Evolutionary conservation across 768 basidiomycete genomes (phyloP), one percentile per base, ranked within the genome.

Genomic region (Psilocybe cyanescens): DNA sequence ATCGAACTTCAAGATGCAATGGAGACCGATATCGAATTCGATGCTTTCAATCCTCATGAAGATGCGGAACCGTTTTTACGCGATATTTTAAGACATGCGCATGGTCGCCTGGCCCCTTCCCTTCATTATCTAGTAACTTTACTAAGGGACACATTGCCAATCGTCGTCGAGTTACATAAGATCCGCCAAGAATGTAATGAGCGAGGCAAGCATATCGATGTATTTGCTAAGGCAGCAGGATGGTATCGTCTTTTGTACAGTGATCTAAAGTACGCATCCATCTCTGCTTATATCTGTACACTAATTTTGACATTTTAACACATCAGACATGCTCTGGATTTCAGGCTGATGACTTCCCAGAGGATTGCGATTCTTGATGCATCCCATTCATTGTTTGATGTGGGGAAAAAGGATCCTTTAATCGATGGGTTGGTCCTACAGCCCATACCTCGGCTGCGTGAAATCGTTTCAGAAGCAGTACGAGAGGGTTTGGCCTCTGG

Each of bases 181-280:
- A 83, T 86, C 58, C 71, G 78, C 50, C 72, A 70, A 57, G 69
- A 76, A 60, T 72, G 75, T 28, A 78, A 72, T 31, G 62, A 68
- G 60, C 69, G 72, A 24, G 67, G 75, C 39, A 64, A 46, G 45
- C 78, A 67, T 65, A 77, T 92, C 19, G 88, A 90, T 65, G 83
- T 84, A n/a, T 87, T 90, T 69, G 84, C 90, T 4, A 94, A 94
- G 76, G 85, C 88, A 11, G 86, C 89, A 53, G 90, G 89, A 2
- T 94, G 93, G 92, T 94, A 89, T 74, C 79, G 93, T 55, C 74
- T 94, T 24, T 72, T 92, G 50, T 91, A 91, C 60, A 81, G 85
- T 6, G 86, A 91, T 70, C 77, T 86, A 28, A 83, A 83, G 91
- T 90, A 68, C 24, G 77, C 70, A 45, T 48, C 41, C 16, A 33